Evolutionary conservation across 164 flowering plant species (phyloP), one percentile per base, ranked within the genome.

Genomic region (Stephania yunnanensis): DNA sequence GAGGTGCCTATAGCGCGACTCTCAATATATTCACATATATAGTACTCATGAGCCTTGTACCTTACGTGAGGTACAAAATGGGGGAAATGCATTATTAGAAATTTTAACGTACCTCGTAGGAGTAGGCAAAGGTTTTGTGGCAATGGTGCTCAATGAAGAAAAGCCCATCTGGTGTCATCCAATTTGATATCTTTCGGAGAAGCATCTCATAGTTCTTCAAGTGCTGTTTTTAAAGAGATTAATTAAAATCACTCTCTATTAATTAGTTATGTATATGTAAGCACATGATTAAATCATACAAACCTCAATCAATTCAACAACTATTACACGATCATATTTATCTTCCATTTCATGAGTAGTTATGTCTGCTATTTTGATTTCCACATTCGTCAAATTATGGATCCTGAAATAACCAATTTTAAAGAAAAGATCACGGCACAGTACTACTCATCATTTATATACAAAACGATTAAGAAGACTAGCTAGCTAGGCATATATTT

Each of bases 331-430:
- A 61, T 75, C 77, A 8, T 30, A 75, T 4, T 72, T 42, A 15
- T 1, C 31, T 7, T 75, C 68, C 71, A 70, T 69, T 44, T 75
- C 77, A 15, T 42, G 25, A 17, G 44, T 69, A 7, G 55, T 75
- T 12, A 75, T 45, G 46, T 75, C 77, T 69, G 68, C 77, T 55
- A 70, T 1, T n/a, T 69, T 31, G 4, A 75, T 75, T 15, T 75
- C 61, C 5, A 75, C 73, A 70, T 75, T 75, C 17, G 36, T 44
- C 64, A 75, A 19, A 20, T 17, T 6, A 7, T 68, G 68, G 44
- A 69, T 45, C 44, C 77, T 75, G 12, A 19, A 36, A 36, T 36
- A 19, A 20, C 4, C 10, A 55, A 30, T 25, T 29, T 22, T 20
- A 46, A 4, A 31, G 55, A 46, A 17, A 22, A n/a, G 0, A 48